Conservation (phyloP, 2,329 filamentous ascomycete species). For the Monosporascus sp. region DNA sequence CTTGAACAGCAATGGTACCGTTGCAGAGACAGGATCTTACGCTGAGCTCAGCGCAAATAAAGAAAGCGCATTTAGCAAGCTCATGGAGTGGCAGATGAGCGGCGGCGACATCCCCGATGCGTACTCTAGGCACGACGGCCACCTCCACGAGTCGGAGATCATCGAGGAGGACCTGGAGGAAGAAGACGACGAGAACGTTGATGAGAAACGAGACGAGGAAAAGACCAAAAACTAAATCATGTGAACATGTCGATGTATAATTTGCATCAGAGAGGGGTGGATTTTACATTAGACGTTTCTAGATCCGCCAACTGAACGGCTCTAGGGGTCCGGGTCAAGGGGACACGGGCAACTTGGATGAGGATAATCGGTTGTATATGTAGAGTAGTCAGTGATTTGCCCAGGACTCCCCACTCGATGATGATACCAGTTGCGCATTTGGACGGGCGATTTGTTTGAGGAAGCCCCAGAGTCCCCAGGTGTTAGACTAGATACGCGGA, state of each 20-base stretch:
- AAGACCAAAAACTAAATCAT: conserved; percentile 15
- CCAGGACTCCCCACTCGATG: neutral
- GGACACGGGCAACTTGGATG: neutral
- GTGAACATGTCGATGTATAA: conserved; percentile 7
- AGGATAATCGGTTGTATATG: neutral
- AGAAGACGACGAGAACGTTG: conserved; percentile 28
- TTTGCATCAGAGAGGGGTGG: conserved; percentile 10
- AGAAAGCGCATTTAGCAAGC: conserved; percentile 80
- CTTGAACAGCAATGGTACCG: conserved; percentile 76
- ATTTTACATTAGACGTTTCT: neutral
- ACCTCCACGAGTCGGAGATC: conserved; percentile 48
- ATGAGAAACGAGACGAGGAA: conserved; percentile 14
- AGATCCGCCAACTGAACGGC: neutral
- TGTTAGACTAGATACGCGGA: no score
- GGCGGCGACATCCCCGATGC: conserved; percentile 61
- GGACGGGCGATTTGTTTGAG: neutral
- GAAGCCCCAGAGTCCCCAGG: no score
- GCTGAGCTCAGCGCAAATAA: conserved; percentile 65
- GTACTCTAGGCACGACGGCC: conserved; percentile 27
- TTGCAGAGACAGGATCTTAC: conserved; percentile 88
- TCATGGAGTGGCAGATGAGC: conserved; percentile 99
- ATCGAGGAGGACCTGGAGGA: conserved; percentile 45
- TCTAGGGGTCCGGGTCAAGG: neutral
- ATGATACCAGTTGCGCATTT: neutral
- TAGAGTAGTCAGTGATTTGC: neutral